These are phyloP conservation scores for Claviceps spartinae DNA, from an alignment of 2,329 filamentous ascomycete species.

Conservation along the genomic window DNA sequence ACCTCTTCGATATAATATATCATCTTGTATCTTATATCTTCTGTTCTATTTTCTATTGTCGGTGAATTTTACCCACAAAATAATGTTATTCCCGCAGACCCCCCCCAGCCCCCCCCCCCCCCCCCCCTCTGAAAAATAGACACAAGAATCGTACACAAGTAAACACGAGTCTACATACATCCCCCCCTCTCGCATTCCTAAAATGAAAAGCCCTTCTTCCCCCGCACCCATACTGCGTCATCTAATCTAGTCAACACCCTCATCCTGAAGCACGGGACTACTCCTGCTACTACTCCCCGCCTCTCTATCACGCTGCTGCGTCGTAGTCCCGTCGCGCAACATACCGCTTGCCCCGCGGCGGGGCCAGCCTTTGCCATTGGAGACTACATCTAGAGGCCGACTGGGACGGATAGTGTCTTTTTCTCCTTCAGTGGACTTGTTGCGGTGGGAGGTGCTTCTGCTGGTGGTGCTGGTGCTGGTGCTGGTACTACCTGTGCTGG, in stretches of 20 bases:
- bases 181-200: no score
- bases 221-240: not conserved
- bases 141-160: no score
- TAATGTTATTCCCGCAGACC: no score
- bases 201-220: not conserved
- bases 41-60: no score
- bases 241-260: conserved; percentile 18
- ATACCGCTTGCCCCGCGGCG: conserved; percentile 29
- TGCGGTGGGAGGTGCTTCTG: conserved; percentile 11
- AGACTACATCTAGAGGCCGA: conserved; percentile 28
- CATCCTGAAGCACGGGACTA: conserved; percentile 11
- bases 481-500: conserved; percentile 6
- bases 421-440: conserved; percentile 8
- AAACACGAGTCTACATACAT: no score
- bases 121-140: no score
- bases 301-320: not conserved
- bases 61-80: no score
- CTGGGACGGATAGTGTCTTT: conserved; percentile 29
- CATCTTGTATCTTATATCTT: no score
- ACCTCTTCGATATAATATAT: no score
- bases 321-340: conserved; percentile 19
- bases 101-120: no score
- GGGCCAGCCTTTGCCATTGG: conserved; percentile 24
- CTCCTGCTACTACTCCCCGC: conserved; percentile 12
- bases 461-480: not conserved